Conservation (phyloP, 164 flowering plant genomes). For the Vitis cinerea region DNA sequence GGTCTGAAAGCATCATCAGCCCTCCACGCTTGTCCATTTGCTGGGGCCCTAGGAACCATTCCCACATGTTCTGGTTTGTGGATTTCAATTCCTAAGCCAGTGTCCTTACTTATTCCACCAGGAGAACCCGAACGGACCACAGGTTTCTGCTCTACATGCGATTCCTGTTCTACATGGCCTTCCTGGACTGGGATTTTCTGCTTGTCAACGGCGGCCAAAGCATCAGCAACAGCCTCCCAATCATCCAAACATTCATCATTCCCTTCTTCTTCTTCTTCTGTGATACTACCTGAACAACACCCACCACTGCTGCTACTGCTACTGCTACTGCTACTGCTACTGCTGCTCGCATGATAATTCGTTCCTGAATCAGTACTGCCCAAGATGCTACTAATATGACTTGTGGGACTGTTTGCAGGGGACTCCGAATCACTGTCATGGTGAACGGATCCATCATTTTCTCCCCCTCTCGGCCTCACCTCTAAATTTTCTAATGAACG, state of each 20-base stretch:
- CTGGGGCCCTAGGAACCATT: slow-evolving; percentile 4
- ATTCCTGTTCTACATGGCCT: slow-evolving; percentile 4
- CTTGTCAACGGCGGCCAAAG: slow-evolving; percentile 47
- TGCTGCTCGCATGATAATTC: slow-evolving; percentile 49
- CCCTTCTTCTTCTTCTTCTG: slow-evolving; percentile 45
- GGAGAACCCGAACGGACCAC: slow-evolving; percentile 9
- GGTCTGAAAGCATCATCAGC: slow-evolving; percentile 86
- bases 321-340: slow-evolving; percentile 45
- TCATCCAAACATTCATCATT: slow-evolving; percentile 62
- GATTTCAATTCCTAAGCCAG: slow-evolving; percentile 8
- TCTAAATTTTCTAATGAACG: slow-evolving; percentile 33
- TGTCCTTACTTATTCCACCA: slow-evolving; percentile 6
- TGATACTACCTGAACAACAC: slow-evolving; percentile 48
- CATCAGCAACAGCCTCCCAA: slow-evolving; percentile 72
- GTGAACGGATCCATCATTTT: slow-evolving; percentile 26
- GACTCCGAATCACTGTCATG: slow-evolving; percentile 59
- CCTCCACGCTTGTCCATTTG: slow-evolving; percentile 69
- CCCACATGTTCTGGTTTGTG: slow-evolving; percentile 23
- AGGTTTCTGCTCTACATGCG: slow-evolving; percentile 9
- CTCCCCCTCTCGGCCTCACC: slow-evolving; percentile 25
- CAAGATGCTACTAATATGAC: slow-evolving; percentile 29
- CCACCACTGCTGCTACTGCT: slow-evolving; percentile 41
- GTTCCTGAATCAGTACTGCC: slow-evolving; percentile 41
- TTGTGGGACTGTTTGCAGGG: slow-evolving; percentile 43
- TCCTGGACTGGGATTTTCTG: slow-evolving; percentile 2